Evolutionary conservation across 1,139 yeast species (phyloP), one percentile per base, ranked within the genome.

Genomic region (Nakaseomyces glabratus): DNA sequence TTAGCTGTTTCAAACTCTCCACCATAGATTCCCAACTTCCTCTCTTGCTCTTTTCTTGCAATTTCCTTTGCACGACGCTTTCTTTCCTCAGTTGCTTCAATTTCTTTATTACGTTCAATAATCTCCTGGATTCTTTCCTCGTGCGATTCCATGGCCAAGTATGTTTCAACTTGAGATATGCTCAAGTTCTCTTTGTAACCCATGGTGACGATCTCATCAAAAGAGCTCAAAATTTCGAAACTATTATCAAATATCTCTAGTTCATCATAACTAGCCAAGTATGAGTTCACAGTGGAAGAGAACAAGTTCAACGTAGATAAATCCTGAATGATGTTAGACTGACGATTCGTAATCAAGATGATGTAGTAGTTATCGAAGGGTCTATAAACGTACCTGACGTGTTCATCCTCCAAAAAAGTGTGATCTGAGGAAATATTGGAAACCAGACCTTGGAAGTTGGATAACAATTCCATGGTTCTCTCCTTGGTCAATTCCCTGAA

Each of bases 121-220:
- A 90, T 88, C 59, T 93, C 97, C 66, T 90, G 97, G 53, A 93
- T 88, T 67, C 85, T 88, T 63, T 93, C 99, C 62, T 93, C 98
- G 56, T 90, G 97, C 25, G 95, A 82, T 62, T 93, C 97, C 98
- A 93, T 90, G 57, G 86, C 93, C 62, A 93, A 68, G 63, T 84
- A 90, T 11, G 93, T 82, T 58, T 76, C 77, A 45, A 93, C 85
- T 65, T 90, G 98, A 38, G 77, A 62, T 47, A 82, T 59, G 1
- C 93, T 76, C 48, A 90, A 66, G 59, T 85, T 82, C 60, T 93
- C 99, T 50, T 85, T 77, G 65, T 80, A 86, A 11, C 98, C 99
- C 62, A 84, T 68, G 37, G 77, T 77, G 48, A 90, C 76, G 39
- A 90, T 82, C 62, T 93, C 98, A 59, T 93, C 98, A 55, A 93